Evolutionary conservation across 306 rosid genomes (phyloP).

Genomic region (Geum urbanum): DNA sequence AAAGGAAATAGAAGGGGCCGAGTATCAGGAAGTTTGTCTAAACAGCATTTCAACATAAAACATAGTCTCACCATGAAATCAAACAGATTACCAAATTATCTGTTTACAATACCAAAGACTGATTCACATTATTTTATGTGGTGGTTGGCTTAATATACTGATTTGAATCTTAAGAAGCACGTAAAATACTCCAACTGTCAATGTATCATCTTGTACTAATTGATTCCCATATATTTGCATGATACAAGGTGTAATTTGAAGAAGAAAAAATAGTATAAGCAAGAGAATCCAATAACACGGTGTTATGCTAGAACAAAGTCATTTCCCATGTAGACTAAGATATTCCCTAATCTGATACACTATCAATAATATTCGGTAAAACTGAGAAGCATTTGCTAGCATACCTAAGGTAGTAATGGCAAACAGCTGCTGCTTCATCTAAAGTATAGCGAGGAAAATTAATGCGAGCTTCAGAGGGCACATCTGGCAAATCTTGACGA

Average conservation of each 20-base stretch:
- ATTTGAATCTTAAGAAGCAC: not conserved
- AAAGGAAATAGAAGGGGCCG: conserved; percentile 7
- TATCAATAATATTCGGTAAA: conserved; percentile 8
- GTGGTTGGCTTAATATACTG: not conserved
- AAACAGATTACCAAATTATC: not conserved
- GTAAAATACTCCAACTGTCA: not conserved
- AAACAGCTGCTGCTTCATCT: conserved; percentile 82
- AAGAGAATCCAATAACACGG: not conserved
- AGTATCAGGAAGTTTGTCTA: conserved; percentile 23
- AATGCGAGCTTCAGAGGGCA: conserved; percentile 73
- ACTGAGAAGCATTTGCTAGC: conserved; percentile 14
- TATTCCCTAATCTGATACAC: not conserved
- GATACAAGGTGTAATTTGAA: not conserved
- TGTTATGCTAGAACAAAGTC: not conserved
- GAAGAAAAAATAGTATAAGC: not conserved
- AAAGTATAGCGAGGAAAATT: conserved; percentile 73
- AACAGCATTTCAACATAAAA: conserved; percentile 7
- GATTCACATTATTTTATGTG: not conserved
- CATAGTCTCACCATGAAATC: too few relatives aligned
- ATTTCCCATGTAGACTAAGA: not conserved
- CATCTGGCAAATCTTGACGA: conserved; percentile 84
- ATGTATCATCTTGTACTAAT: not conserved
- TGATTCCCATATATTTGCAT: not conserved
- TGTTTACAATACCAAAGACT: not conserved
- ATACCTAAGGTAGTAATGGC: conserved; percentile 85